These are phyloP conservation scores for Neurospora intermedia DNA, from an alignment of 495 filamentous ascomycete genomes.

Conservation along the genomic window DNA sequence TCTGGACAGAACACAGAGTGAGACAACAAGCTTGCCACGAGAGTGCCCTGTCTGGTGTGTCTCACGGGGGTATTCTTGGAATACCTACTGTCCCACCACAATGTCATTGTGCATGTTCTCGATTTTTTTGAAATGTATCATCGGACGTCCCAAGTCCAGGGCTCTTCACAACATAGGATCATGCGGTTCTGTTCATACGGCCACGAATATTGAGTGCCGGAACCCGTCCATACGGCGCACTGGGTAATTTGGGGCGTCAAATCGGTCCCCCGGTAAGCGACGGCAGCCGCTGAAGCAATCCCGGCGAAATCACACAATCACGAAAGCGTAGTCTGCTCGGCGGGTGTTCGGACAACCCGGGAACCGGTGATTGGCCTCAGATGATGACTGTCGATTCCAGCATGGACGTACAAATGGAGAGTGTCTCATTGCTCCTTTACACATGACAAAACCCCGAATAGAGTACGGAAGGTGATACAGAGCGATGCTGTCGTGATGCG, in stretches of 20 bases:
- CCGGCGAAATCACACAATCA: not conserved
- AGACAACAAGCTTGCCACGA: not conserved
- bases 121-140: not conserved
- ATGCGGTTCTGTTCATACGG: not conserved
- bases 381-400: not conserved
- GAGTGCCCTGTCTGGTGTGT: not conserved
- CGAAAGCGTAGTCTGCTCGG: not conserved
- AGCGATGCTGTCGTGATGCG: not conserved
- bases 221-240: not conserved
- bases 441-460: not conserved
- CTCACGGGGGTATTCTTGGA: not conserved
- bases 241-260: not conserved
- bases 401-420: not conserved
- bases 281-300: not conserved
- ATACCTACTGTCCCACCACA: not conserved
- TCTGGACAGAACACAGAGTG: not conserved
- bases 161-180: not conserved
- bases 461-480: not conserved
- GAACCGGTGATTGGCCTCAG: not conserved
- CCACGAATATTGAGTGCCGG: not conserved
- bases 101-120: not conserved
- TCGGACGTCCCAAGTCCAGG: not conserved
- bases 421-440: not conserved
- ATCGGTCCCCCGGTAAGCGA: not conserved
- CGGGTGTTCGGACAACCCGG: not conserved